Base-by-base conservation (phyloP, 495 filamentous ascomycete species). In the Xylaria curta region DNA sequence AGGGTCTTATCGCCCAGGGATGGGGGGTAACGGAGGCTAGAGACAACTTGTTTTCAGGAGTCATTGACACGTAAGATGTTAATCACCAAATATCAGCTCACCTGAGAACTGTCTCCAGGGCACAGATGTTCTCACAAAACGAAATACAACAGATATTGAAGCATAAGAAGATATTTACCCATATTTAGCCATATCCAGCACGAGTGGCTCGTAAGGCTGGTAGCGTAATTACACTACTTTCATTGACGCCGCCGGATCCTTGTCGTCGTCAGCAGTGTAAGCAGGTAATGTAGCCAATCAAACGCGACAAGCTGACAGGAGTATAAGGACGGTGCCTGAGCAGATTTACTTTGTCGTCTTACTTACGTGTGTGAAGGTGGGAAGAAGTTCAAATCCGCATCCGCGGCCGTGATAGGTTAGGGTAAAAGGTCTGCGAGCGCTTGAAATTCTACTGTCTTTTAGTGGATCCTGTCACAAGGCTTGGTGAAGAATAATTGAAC, bases 121-220 rank as follows among this genome's bases (percentile, higher is more conserved):
- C 51, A 26, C 36, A 26, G 24, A 28, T 54, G 10, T 24, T 4
- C 7, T 53, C 10, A 10, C 8, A 17, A 15, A 33, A 2, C 10
- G 12, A 42, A 13, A 40, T n/a, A 40, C 38, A 56, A 38, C 19
- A 17, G 26, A 36, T 33, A 36, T 19, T 59, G 10, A 21, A 38
- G 33, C n/a, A 36, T 8, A 38, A n/a, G 21, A 60, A n/a, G 10
- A 9, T 15, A 12, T 38, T 44, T 44, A 26, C 0, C 38, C 36
- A 24, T 44, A 17, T 4, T 38, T 38, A 38, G 8, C 36, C 36
- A 38, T 38, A 7, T 38, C 38, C 13, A 24, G n/a, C 38, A 7
- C 9, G 38, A 65, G 24, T 65, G 65, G 65, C 36, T 56, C 49
- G 65, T 67, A 67, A 67, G 65, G 65, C 65, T 67, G 26, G 65